Evolutionary conservation across 2,329 filamentous ascomycete species (phyloP).

Genomic region (Emergomyces africanus): DNA sequence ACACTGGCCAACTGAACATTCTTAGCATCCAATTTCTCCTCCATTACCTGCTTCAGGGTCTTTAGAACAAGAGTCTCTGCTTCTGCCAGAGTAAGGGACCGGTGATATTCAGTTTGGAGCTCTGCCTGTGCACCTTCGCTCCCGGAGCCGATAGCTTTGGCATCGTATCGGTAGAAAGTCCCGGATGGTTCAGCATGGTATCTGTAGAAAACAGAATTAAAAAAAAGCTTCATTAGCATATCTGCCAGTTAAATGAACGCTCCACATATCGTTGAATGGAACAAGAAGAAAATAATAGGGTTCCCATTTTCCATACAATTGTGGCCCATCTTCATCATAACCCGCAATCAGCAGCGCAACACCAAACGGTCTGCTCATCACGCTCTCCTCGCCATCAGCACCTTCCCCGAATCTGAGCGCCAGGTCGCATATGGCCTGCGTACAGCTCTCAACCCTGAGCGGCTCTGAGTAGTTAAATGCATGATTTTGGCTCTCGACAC

Average conservation of each 20-base stretch:
- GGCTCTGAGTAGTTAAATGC: slow-evolving; percentile 97
- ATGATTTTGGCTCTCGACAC: slow-evolving; percentile 94
- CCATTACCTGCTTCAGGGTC: slow-evolving; percentile 99
- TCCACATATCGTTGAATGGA: slow-evolving; percentile 1
- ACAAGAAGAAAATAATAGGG: not conserved
- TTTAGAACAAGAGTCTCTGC: slow-evolving; percentile 93
- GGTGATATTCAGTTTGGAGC: slow-evolving; percentile 97
- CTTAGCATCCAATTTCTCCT: slow-evolving; percentile 98
- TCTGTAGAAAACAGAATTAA: slow-evolving; percentile 24
- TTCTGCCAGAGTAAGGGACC: slow-evolving; percentile 84
- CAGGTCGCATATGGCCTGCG: slow-evolving; percentile 95
- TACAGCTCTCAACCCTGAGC: slow-evolving; percentile 91
- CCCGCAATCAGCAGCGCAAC: slow-evolving; percentile 93
- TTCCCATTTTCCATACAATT: slow-evolving; percentile 45
- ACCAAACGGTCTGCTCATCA: slow-evolving; percentile 96
- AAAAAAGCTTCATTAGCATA: not conserved
- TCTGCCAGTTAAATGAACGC: not conserved
- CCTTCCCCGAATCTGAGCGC: slow-evolving; percentile 94
- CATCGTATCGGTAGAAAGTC: slow-evolving; percentile 98
- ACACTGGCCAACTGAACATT: slow-evolving; percentile 98
- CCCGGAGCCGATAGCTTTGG: slow-evolving; percentile 95
- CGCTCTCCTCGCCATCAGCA: slow-evolving; percentile 93
- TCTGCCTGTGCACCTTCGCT: slow-evolving; percentile 96
- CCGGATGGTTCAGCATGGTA: slow-evolving; percentile 97
- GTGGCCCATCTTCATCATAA: slow-evolving; percentile 92